A percentile compares a stretch with the other conserved stretches of the same genome.
These are phyloP conservation scores for Calonectria pseudoreteaudii DNA, from an alignment of 2,329 filamentous ascomycete species.

Conservation along the genomic window DNA sequence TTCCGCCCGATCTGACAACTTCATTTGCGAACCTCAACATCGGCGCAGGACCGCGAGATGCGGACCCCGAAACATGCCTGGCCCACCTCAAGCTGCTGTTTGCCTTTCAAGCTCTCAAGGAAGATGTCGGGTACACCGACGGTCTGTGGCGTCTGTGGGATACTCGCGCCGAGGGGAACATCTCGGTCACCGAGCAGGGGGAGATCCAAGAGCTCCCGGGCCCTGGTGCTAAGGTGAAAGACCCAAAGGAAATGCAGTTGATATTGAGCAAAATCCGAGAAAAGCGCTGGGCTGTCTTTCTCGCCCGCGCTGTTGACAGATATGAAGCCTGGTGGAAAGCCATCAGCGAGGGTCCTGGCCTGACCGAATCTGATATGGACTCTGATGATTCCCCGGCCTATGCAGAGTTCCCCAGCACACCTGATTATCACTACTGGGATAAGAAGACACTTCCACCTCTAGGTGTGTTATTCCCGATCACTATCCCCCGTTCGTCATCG, in stretches of 20 bases:
- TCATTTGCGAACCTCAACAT: conserved; percentile 33
- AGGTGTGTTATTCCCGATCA: conserved; percentile 21
- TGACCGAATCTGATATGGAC: conserved; percentile 28
- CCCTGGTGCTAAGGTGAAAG: conserved; percentile 27
- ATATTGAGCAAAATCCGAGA: conserved; percentile 66
- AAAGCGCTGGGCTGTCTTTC: conserved; percentile 76
- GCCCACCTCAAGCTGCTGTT: conserved; percentile 75
- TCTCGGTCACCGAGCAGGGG: conserved; percentile 22
- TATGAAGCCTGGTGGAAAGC: conserved; percentile 70
- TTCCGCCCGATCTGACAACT: conserved; percentile 14
- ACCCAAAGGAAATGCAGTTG: conserved; percentile 37
- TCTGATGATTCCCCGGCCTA: conserved; percentile 9
- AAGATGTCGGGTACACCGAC: conserved; percentile 69
- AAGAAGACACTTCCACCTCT: conserved; percentile 35
- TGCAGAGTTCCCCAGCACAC: conserved; percentile 5
- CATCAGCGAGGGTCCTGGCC: conserved; percentile 11
- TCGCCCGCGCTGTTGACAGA: conserved; percentile 71
- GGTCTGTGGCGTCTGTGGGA: conserved; percentile 71
- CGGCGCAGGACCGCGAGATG: conserved; percentile 15
- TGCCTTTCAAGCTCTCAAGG: conserved; percentile 71
- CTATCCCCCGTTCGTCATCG: too few species aligned
- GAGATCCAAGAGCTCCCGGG: conserved; percentile 23
- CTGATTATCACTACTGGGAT: conserved; percentile 28
- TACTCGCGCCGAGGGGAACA: conserved; percentile 44
- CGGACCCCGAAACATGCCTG: conserved; percentile 34